Base-by-base conservation (phyloP, 2,329 filamentous ascomycete species). In the Fusarium luffae region DNA sequence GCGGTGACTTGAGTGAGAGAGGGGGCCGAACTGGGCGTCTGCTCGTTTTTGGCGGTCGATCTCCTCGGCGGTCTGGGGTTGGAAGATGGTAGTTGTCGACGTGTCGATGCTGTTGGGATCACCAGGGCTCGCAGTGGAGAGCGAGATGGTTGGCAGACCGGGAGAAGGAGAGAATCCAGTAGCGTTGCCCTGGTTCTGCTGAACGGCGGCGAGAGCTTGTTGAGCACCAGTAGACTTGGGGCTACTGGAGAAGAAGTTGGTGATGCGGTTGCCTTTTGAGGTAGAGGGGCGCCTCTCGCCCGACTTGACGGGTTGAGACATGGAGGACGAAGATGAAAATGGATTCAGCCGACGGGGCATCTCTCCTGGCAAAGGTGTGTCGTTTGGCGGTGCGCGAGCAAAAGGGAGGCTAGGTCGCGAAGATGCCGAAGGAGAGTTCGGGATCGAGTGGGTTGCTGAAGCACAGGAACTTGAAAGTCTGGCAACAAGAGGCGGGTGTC, bases 1-100 rank as follows among this genome's bases (percentile, higher is more conserved):
- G 77, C 93, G 88, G 81, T 99, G 95, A 76, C 87, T 91, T 52
- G 90, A 88, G 71, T 93, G 91, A 70, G 90, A 86, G 51, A 98
- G 85, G 18, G 95, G 95, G 14, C 92, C 96, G 77, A 98, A 99
- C 77, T 98, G 94, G 37, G 95, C 92, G 77, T 98, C 93, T 74
- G 91, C 88, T 77, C 90, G 91, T 62, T 90, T 90, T 79, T 93
- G 87, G 68, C 88, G 88, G 66, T 90, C 90, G 48, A 90, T 87
- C 81, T 98, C 94, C 77, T 92, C 92, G n/a, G 90, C 91, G 10
- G 93, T 92, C 60, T 93, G 92, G 30, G 96, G 94, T 77, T 95
- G 89, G 81, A 97, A 98, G 52, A 98, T 89, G 11, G 88, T 85
- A 13, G 90, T 97, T 51, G 92, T 92, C 16, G 91, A 85, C 50